Base-by-base conservation (phyloP, 148 eudicot species). In the Persicaria tinctoria region DNA sequence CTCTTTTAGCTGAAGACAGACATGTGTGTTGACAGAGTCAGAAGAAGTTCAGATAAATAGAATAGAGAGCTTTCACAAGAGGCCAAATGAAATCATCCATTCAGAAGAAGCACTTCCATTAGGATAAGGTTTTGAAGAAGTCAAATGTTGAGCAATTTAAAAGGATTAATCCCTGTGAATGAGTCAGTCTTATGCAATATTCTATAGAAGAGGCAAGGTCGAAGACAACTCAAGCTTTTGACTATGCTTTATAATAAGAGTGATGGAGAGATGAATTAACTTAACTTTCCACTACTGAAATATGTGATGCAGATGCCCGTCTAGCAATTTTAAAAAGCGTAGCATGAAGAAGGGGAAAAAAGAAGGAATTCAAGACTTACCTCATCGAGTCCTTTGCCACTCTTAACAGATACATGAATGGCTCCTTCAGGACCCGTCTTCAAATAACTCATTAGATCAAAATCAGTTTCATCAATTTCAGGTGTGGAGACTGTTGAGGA, bases 381-480 rank as follows among this genome's bases (percentile, higher is more conserved):
- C 99, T 89, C 96, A 46, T 81, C 75, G 71, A 95, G 85, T 72
- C 97, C 97, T n/a, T 78, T 68, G 78, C 80, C 86, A 68, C 77
- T 90, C 84, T 59, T 90, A 51, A 87, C 94, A 51, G 99, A 95
- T 51, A 92, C 99, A 71, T 75, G 92, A 27, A 92, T 62, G 73
- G 97, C 89, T 76, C 91, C 97, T 51, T 87, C 85, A 76, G 99
- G 97, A 59, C 97, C 99, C 79, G 73, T 53, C 82, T 75, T 83
- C 54, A 91, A 83, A 77, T 95, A 95, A 80, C 76, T 87, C 74
- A 83, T 86, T 73, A 95, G 81, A 81, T 92, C 94, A 51, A 68
- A 50, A 77, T 81, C 18, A 79, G 89, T 90, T 49, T 76, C 73
- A 71, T 75, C 76, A 41, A 74, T 68, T 80, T 95, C 99, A 32